phyloP scores from a whole-genome alignment of 192 early-diverging fungal genomes.

The Diversispora epigaea region DNA sequence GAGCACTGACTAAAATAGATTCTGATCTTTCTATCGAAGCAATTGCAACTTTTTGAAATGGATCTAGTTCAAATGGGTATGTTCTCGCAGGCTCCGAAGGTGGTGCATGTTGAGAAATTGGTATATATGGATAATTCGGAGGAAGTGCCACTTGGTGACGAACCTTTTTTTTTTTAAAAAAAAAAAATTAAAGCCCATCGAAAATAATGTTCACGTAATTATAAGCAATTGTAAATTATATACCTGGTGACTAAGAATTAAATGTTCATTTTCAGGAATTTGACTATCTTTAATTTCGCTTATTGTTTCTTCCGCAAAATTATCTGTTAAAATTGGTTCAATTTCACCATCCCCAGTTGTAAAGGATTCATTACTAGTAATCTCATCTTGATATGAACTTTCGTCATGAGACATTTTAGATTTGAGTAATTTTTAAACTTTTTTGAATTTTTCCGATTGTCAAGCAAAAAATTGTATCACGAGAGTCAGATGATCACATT shows the following conservation, averaged over 20 bases:
- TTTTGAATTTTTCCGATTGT: too few species aligned
- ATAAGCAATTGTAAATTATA: not conserved
- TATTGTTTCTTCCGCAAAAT: conserved; percentile 29
- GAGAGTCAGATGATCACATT: too few species aligned
- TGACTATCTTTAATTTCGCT: conserved; percentile 13
- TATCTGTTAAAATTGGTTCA: conserved; percentile 30
- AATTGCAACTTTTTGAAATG: conserved; percentile 90
- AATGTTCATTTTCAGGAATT: conserved; percentile 1
- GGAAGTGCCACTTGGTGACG: conserved; percentile 95
- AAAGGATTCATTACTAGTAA: too few species aligned
- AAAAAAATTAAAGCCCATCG: not conserved
- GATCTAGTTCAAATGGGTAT: conserved; percentile 91
- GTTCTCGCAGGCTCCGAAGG: conserved; percentile 78
- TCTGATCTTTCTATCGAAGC: conserved; percentile 86
- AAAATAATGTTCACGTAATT: not conserved
- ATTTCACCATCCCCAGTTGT: not conserved
- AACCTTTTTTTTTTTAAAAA: conserved; percentile 49
- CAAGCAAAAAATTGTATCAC: too few species aligned
- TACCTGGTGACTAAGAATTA: conserved; percentile 37
- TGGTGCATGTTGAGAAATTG: conserved; percentile 81
- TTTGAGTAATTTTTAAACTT: too few species aligned
- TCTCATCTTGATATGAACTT: too few species aligned
- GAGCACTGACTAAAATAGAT: conserved; percentile 93
- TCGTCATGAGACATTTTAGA: too few species aligned
- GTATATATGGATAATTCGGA: conserved; percentile 79